phyloP scores from a whole-genome alignment of 2,329 filamentous ascomycete species.

The Colletotrichum godetiae region DNA sequence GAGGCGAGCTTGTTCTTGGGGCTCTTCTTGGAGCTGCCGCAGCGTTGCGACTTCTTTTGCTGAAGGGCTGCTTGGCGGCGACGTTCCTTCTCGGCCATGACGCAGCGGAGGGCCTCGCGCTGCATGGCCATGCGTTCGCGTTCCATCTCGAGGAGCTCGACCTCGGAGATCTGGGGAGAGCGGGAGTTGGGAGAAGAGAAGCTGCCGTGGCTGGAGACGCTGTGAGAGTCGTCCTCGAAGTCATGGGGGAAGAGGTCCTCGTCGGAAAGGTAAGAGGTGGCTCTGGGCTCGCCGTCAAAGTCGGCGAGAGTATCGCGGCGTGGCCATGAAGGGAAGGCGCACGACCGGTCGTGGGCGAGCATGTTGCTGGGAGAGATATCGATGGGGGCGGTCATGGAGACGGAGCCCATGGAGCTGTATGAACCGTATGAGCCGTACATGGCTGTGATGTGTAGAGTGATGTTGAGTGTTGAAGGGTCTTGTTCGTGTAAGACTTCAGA shows the following conservation, averaged over 20 bases:
- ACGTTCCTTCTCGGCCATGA: constrained; percentile 66
- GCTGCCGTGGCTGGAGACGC: constrained; percentile 56
- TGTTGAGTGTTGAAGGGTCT: constrained; percentile 26
- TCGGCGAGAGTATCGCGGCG: constrained; percentile 63
- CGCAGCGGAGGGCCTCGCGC: constrained; percentile 62
- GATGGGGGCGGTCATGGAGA: constrained; percentile 53
- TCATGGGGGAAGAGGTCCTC: constrained; percentile 70
- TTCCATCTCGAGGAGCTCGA: constrained; percentile 62
- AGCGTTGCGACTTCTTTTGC: constrained; percentile 49
- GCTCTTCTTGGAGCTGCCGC: constrained; percentile 59
- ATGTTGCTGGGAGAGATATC: constrained; percentile 57
- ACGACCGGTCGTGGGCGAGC: constrained; percentile 55
- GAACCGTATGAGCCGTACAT: constrained; percentile 65
- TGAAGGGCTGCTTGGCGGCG: constrained; percentile 52
- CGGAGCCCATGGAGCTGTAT: constrained; percentile 60
- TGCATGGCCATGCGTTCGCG: constrained; percentile 63
- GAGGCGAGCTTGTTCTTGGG: constrained; percentile 58
- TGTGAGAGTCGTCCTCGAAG: constrained; percentile 62
- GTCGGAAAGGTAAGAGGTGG: constrained; percentile 70
- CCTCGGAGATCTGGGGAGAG: constrained; percentile 53
- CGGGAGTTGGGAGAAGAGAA: constrained; percentile 57
- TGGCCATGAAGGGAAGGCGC: constrained; percentile 71
- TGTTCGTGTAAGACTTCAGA: constrained; percentile 2
- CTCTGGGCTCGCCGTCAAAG: constrained; percentile 52
- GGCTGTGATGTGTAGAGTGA: constrained; percentile 40